A percentile compares a stretch with the other conserved stretches of the same genome.
Conservation (phyloP, 306 rosid species). For the Trichosanthes truncata region DNA sequence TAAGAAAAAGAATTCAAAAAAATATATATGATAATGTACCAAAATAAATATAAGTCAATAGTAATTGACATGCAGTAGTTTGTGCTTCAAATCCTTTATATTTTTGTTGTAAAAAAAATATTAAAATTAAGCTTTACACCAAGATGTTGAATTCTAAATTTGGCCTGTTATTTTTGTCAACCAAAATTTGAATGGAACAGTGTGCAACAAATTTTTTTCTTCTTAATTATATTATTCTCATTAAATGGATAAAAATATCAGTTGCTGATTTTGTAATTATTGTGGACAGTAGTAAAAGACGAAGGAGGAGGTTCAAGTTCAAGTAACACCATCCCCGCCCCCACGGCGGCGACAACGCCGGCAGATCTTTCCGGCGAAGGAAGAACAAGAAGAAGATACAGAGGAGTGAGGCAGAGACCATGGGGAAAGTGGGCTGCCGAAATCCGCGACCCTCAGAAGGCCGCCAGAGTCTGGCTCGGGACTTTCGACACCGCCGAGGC, state of each 20-base stretch:
- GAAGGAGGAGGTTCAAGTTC: conserved; percentile 6
- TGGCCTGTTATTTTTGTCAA: not conserved
- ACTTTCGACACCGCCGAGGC: conserved; percentile 15
- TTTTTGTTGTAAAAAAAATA: too few species aligned
- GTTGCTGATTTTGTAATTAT: not conserved
- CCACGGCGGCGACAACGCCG: not conserved
- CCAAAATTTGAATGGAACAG: not conserved
- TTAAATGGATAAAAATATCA: not conserved
- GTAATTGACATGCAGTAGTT: too few species aligned
- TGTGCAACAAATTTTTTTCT: not conserved
- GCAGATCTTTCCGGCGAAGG: not conserved
- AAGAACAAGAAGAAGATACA: conserved; percentile 8
- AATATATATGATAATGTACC: too few species aligned
- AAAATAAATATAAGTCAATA: too few species aligned
- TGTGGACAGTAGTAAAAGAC: not conserved
- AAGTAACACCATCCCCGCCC: not conserved
- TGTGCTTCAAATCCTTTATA: too few species aligned
- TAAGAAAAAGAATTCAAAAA: too few species aligned
- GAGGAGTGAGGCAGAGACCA: conserved; percentile 21
- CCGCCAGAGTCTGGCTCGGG: conserved; percentile 16
- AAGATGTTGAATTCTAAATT: too few species aligned
- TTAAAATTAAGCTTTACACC: too few species aligned
- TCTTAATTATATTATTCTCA: not conserved
- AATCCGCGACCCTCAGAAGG: conserved; percentile 16
- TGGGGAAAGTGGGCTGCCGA: conserved; percentile 22